Evolutionary conservation across 2,329 filamentous ascomycete species (phyloP).

Genomic region (Apiospora marii): DNA sequence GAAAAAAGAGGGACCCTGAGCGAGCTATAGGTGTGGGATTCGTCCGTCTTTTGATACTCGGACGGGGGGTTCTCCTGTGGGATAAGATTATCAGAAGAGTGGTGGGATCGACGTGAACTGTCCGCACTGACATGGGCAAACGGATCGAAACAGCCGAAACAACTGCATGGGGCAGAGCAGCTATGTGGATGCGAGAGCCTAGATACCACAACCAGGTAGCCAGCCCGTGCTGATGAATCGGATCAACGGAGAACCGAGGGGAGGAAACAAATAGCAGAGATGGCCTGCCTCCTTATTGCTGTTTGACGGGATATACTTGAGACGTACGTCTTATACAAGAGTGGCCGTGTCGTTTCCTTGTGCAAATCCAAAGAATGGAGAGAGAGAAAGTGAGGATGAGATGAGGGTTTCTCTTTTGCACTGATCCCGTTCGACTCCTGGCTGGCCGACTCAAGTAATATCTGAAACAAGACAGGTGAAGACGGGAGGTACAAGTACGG

Average conservation of each 20-base stretch:
- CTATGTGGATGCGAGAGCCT: slow-evolving; percentile 28
- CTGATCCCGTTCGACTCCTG: slow-evolving; percentile 12
- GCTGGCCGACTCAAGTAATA: slow-evolving; percentile 12
- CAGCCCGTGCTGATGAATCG: slow-evolving; percentile 32
- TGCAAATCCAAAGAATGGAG: slow-evolving; percentile 2
- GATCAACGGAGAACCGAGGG: slow-evolving; percentile 30
- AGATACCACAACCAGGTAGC: slow-evolving; percentile 32
- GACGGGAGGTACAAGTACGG: background rate
- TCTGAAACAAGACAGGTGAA: slow-evolving; percentile 20
- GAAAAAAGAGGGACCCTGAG: slow-evolving; percentile 18
- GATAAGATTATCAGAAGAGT: slow-evolving; percentile 43
- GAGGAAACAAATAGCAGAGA: slow-evolving; percentile 30
- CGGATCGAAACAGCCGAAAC: slow-evolving; percentile 52
- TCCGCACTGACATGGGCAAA: slow-evolving; percentile 46
- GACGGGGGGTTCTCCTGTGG: slow-evolving; percentile 27
- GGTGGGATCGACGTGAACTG: slow-evolving; percentile 49
- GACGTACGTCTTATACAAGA: slow-evolving; percentile 37
- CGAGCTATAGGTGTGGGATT: slow-evolving; percentile 31
- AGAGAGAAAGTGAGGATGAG: background rate
- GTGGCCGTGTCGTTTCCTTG: slow-evolving; percentile 33
- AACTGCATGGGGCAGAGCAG: slow-evolving; percentile 41
- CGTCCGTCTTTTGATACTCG: slow-evolving; percentile 35
- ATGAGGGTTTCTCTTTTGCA: slow-evolving; percentile 18
- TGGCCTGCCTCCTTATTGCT: slow-evolving; percentile 30
- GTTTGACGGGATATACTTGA: slow-evolving; percentile 34